Evolutionary conservation across 345 rosid species (phyloP), one percentile per base, ranked within the genome.

Genomic region (Citrus medica): DNA sequence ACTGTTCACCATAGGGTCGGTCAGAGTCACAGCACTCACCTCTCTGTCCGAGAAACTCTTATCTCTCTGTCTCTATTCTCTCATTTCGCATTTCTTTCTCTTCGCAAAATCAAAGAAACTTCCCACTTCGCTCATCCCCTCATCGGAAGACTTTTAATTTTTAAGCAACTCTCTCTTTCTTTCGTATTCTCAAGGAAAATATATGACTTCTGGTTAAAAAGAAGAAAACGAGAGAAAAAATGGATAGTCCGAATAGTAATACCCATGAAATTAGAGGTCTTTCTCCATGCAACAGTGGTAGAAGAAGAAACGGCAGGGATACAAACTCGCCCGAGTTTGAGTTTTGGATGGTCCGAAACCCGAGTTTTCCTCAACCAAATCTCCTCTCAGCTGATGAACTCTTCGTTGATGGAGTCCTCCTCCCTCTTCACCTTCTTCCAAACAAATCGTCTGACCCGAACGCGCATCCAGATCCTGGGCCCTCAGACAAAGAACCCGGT

Each of bases 381-480:
- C 88, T 91, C 51, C 82, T 83, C 55, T 84, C 95, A 60, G 97
- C 97, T n/a, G 95, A 93, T 74, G 85, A 91, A 72, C 94, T 93
- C 83, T 93, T 93, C 27, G 81, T 85, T 82, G 90, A 86, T 71
- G 97, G 97, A 12, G 83, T 93, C 77, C 85, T 93, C 28, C 89
- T 84, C 33, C 97, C 94, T 8, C 94, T 92, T 70, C 85, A 83
- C 58, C 87, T 77, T 51, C 90, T 86, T 33, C 76, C 77, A 62
- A 51, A 38, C 59, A 73, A 55, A 14, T 71, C 79, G 69, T 48
- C 78, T 2, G 78, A 60, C 51, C 67, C 77, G 9, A 69, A 4
- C 16, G 82, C 71, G 46, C 68, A 55, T 13, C 72, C 77, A 25
- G 83, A 81, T 14, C 85, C 71, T 70, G 69, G 76, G 51, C 75